Base-by-base conservation (phyloP, 148 eudicot genomes). In the Heliosperma pusillum region DNA sequence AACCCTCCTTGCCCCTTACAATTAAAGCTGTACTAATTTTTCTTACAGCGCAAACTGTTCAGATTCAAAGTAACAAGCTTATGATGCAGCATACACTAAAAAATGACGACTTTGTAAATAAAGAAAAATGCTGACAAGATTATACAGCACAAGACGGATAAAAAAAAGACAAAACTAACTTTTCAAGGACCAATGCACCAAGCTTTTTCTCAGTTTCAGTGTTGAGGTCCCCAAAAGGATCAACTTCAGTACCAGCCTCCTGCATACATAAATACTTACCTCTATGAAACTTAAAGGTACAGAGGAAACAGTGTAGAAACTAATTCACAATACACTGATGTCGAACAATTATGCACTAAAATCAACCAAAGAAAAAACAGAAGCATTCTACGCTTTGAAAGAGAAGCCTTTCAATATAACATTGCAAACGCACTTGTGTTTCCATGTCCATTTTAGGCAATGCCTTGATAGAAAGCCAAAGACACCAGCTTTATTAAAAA, bases 161-260 rank as follows among this genome's bases (percentile, higher is more conserved):
- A 24, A 1, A 19, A 66, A 66, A 11, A 20, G 16, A 16, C 19
- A 55, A 65, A 50, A 75, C 79, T 75, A 84, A 94, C 98, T 91
- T 94, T 71, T 91, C 88, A 42, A 80, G 80, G 63, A 93, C 98
- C 79, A 93, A 86, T 77, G 86, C 85, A 20, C 98, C 98, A 25
- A 93, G 94, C 70, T 80, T 88, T 74, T 87, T 84, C 82, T 91
- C 98, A 25, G 85, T 40, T 80, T 89, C 98, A 16, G 98, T 93
- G 83, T 86, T 93, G 66, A 91, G 91, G 86, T 93, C 97, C 71
- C 94, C 97, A 66, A 80, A 74, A 27, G 92, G 94, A 89, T 91
- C 94, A 53, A 89, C 80, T 81, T 93, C 97, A 62, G 91, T 77
- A 63, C 94, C 98, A 78, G 91, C 97, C 65, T 85, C 98, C 98